Percentiles rank a stretch among this genome's conserved stretches.
These are phyloP conservation scores for Endothia cerciana DNA, from an alignment of 2,329 filamentous ascomycete genomes.

Conservation along the genomic window DNA sequence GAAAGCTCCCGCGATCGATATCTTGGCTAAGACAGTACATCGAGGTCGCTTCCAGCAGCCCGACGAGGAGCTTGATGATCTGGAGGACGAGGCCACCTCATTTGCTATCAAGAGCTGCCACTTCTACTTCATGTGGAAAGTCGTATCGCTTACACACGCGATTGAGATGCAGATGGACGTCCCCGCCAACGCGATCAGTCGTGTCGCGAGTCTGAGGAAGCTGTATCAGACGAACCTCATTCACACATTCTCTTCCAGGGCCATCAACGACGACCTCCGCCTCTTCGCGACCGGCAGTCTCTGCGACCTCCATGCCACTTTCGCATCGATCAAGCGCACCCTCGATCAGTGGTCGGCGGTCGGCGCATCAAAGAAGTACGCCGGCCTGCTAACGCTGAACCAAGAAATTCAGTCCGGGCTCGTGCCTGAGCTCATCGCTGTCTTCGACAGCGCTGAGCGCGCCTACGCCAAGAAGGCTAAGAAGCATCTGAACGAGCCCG, in stretches of 20 bases:
- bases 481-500: slow-evolving; percentile 64
- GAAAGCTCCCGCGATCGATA: slow-evolving; percentile 61
- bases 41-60: slow-evolving; percentile 73
- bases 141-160: slow-evolving; percentile 60
- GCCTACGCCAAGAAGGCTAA: slow-evolving; percentile 73
- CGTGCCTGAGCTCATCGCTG: slow-evolving; percentile 71
- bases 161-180: slow-evolving; percentile 60
- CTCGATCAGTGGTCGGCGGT: slow-evolving; percentile 50
- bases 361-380: slow-evolving; percentile 44
- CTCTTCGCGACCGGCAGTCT: slow-evolving; percentile 75
- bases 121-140: slow-evolving; percentile 97
- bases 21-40: slow-evolving; percentile 72
- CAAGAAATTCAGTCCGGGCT: slow-evolving; percentile 67
- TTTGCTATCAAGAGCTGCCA: slow-evolving; percentile 76
- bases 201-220: slow-evolving; percentile 59
- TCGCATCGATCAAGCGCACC: slow-evolving; percentile 69
- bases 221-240: slow-evolving; percentile 66
- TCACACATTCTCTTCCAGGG: slow-evolving; percentile 68
- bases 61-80: slow-evolving; percentile 71
- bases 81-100: slow-evolving; percentile 78
- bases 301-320: slow-evolving; percentile 81
- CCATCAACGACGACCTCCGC: slow-evolving; percentile 76
- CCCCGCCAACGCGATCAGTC: slow-evolving; percentile 61
- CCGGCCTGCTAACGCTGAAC: slow-evolving; percentile 64
- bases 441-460: slow-evolving; percentile 78